Base-by-base conservation (phyloP, 2,329 filamentous ascomycete species). In the Epichloe scottii region DNA sequence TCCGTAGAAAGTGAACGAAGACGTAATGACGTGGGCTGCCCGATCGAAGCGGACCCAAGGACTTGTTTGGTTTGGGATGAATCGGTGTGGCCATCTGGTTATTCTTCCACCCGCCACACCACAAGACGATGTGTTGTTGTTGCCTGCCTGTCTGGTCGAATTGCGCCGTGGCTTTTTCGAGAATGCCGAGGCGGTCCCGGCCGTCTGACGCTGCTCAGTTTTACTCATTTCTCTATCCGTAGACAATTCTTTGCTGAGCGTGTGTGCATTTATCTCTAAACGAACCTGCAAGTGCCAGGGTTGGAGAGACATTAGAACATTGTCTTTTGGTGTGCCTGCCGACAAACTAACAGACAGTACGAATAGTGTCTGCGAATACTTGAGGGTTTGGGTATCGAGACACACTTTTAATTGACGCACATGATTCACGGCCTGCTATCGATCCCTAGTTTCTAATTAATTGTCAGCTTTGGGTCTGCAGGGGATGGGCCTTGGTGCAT, bases 1-100 rank as follows among this genome's bases (percentile, higher is more conserved):
- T n/a, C n/a, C n/a, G n/a, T n/a, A 6, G 12, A 33, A 46, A 33
- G 30, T n/a, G 47, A 38, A 50, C 37, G 47, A 53, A 54, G 52
- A 54, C 46, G 48, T 33, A 42, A 40, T 21, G 48, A 53, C 53
- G 51, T 57, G 55, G 50, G 49, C 51, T 54, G 55, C 50, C 56
- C 53, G 53, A 57, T 58, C 49, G 47, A 49, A 51, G 50, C 55
- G 53, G 39, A 26, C 26, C 40, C 26, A 40, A 44, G 33, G 48
- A 30, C 26, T 41, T 37, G 39, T 19, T 43, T 23, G 39, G 23
- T 33, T 43, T 17, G 33, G 19, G 33, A 15, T 43, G 10, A 43
- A 44, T 43, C 40, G 48, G 48, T 43, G 40, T 44, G 48, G 41
- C 40, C 23, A 15, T 49, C 19, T n/a, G 33, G 40, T 17, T 26